Evolutionary conservation across 306 rosid species (phyloP).

Genomic region (Bauhinia variegata): DNA sequence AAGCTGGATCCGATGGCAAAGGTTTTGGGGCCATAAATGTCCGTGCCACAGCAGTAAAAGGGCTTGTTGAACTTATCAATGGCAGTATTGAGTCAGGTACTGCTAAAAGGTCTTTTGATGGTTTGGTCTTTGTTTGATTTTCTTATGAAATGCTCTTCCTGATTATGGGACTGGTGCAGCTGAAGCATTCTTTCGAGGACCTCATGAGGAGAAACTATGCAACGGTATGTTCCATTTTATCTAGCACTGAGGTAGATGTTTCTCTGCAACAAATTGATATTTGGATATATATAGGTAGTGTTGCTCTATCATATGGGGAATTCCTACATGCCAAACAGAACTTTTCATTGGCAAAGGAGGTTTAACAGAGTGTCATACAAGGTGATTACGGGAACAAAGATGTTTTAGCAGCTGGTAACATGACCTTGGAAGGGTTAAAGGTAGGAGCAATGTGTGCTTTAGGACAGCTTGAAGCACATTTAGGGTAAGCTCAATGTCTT

Average conservation of each 20-base stretch:
- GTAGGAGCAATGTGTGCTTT: constrained; percentile 74
- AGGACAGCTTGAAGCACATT: constrained; percentile 84
- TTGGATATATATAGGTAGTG: constrained; percentile 61
- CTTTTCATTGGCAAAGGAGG: constrained; percentile 68
- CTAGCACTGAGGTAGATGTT: constrained; percentile 16
- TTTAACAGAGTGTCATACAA: constrained; percentile 59
- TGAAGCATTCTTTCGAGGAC: constrained; percentile 56
- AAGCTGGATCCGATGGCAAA: constrained; percentile 30
- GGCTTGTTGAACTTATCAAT: constrained; percentile 74
- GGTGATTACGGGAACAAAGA: constrained; percentile 48
- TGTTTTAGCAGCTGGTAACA: constrained; percentile 72
- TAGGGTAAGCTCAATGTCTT: constrained; percentile 59
- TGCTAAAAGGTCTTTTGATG: constrained; percentile 20
- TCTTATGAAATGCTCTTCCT: constrained; percentile 1
- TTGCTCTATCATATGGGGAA: constrained; percentile 75
- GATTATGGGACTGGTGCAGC: constrained; percentile 54
- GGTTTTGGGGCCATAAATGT: constrained; percentile 41
- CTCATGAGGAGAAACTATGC: constrained; percentile 32
- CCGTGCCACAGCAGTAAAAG: constrained; percentile 75
- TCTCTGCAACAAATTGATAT: constrained; percentile 39
- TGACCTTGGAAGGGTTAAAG: constrained; percentile 57
- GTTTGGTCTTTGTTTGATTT: constrained; percentile 14
- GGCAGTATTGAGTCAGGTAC: constrained; percentile 69
- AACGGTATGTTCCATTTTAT: constrained; percentile 55
- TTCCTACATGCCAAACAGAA: constrained; percentile 55